Conservation (phyloP, 2,329 filamentous ascomycete genomes). For the Xenosphaeropsis pyriputrescens region DNA sequence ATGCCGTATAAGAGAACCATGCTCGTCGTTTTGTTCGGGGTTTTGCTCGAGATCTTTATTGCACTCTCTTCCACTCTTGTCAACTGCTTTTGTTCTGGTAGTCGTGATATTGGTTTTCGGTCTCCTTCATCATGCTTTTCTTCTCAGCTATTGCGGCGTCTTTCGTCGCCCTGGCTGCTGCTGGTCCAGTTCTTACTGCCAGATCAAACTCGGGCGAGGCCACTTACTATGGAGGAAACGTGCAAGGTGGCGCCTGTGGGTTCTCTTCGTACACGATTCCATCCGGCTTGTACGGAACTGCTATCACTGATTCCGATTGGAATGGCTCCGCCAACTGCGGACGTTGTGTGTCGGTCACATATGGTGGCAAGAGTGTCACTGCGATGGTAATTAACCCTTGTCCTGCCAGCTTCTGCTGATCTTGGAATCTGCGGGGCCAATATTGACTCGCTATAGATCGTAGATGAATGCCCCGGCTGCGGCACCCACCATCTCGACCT, state of each 20-base stretch:
- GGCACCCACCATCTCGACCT: conserved; percentile 38
- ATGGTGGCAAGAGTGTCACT: conserved; percentile 39
- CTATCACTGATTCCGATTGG: conserved; percentile 45
- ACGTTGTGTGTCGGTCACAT: conserved; percentile 42
- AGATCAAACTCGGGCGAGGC: conserved; percentile 20
- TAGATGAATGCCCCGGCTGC: conserved; percentile 42
- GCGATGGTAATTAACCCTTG: conserved; percentile 37
- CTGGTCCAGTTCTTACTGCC: no score
- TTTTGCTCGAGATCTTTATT: no score
- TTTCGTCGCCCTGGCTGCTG: no score
- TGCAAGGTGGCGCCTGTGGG: conserved; percentile 44
- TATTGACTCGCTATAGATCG: conserved; percentile 22
- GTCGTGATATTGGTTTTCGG: no score
- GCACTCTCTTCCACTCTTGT: no score
- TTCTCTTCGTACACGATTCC: conserved; percentile 50
- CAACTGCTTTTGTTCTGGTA: no score
- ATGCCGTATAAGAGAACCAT: no score
- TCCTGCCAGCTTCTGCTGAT: neutral
- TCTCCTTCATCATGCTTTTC: no score
- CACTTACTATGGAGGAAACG: conserved; percentile 39
- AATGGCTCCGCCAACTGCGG: conserved; percentile 39
- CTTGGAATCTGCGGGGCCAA: no score
- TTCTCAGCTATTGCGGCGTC: no score
- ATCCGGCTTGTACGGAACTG: conserved; percentile 41
- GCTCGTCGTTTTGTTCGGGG: no score